phyloP scores from a whole-genome alignment of 2,329 filamentous ascomycete species.

The Leptographium wingfieldii region DNA sequence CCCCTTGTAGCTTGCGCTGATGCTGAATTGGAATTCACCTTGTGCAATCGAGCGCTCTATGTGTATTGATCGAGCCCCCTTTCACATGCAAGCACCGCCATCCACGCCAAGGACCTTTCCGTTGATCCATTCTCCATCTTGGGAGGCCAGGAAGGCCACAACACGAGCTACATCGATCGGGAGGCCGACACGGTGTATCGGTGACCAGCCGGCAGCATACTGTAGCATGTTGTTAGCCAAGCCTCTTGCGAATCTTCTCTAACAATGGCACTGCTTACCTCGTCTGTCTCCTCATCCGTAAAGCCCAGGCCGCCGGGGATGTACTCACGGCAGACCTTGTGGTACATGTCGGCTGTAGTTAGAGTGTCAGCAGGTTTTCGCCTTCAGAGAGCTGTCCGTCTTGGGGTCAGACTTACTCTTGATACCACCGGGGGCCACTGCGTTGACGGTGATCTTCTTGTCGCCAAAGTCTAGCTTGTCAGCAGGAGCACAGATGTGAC shows the following conservation, averaged over 20 bases:
- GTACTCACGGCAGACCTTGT: slow-evolving; percentile 24
- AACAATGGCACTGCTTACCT: slow-evolving; percentile 2
- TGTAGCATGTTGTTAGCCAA: background rate
- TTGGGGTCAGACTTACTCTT: slow-evolving; percentile 14
- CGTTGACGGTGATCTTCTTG: slow-evolving; percentile 25
- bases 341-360: slow-evolving; percentile 18
- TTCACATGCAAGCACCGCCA: slow-evolving; percentile 14
- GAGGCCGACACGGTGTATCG: slow-evolving; percentile 18
- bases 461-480: slow-evolving; percentile 19
- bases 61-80: background rate
- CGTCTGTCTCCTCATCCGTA: slow-evolving; percentile 14
- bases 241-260: background rate
- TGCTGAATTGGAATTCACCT: background rate
- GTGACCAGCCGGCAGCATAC: slow-evolving; percentile 25
- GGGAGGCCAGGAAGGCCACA: slow-evolving; percentile 20
- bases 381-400: background rate
- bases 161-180: slow-evolving; percentile 21
- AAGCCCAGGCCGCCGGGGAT: slow-evolving; percentile 24
- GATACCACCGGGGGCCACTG: slow-evolving; percentile 22
- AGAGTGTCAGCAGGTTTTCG: background rate
- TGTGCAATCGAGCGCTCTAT: background rate
- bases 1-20: background rate
- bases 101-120: slow-evolving; percentile 23
- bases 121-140: slow-evolving; percentile 25
- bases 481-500: background rate